These are phyloP conservation scores for Wickerhamiella sorbophila DNA, from an alignment of 805 yeast species.

Conservation along the genomic window DNA sequence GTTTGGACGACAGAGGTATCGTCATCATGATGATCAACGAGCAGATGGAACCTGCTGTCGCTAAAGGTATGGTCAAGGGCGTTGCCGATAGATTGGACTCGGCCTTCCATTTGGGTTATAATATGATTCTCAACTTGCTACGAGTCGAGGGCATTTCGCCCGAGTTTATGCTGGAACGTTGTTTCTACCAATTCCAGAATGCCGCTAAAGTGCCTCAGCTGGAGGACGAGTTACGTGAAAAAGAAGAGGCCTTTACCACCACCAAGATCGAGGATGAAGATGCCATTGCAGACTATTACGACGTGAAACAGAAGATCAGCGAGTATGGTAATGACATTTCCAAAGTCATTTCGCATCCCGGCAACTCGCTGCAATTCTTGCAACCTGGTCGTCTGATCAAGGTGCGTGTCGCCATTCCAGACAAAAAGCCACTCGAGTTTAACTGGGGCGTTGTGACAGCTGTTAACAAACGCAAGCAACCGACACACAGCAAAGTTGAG, in stretches of 20 bases:
- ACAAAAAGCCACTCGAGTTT: slow-evolving; percentile 38
- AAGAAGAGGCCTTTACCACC: slow-evolving; percentile 35
- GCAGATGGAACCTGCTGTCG: slow-evolving; percentile 98
- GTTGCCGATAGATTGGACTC: slow-evolving; percentile 96
- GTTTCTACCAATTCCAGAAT: slow-evolving; percentile 91
- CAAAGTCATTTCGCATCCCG: slow-evolving; percentile 81
- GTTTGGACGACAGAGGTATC: slow-evolving; percentile 97
- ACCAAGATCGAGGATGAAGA: slow-evolving; percentile 60
- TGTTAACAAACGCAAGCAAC: slow-evolving; percentile 47
- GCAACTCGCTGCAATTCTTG: slow-evolving; percentile 65
- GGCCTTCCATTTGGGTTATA: slow-evolving; percentile 93
- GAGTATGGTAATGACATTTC: slow-evolving; percentile 62
- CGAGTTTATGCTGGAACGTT: slow-evolving; percentile 87
- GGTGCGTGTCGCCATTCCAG: slow-evolving; percentile 33
- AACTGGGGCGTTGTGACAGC: slow-evolving; percentile 94
- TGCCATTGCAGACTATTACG: slow-evolving; percentile 67
- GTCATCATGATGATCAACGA: slow-evolving; percentile 99
- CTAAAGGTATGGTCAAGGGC: slow-evolving; percentile 98
- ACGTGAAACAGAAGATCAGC: slow-evolving; percentile 55
- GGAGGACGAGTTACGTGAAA: slow-evolving; percentile 48
- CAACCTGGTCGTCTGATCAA: slow-evolving; percentile 79
- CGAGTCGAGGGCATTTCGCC: slow-evolving; percentile 98
- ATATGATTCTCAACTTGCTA: slow-evolving; percentile 88
- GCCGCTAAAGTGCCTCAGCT: slow-evolving; percentile 78
- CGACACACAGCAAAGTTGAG: slow-evolving; percentile 37